Base-by-base conservation (phyloP, 495 filamentous ascomycete genomes). In the Lindgomyces ingoldianus region DNA sequence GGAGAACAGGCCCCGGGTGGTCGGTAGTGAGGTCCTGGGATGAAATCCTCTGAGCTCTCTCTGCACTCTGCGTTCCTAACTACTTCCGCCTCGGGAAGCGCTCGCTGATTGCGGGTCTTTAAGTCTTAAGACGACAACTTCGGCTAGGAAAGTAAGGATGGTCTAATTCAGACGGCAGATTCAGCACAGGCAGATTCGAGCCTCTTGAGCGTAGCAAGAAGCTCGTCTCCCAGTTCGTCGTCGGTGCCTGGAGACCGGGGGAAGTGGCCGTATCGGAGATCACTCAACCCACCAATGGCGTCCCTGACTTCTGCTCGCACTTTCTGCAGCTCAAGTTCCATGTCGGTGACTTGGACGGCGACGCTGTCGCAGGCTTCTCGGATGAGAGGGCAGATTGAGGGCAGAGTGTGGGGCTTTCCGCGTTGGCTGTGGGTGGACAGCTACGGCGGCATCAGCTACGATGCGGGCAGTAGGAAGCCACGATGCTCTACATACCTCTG, bases 211-310 rank as follows among this genome's bases (percentile, higher is more conserved):
- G 61, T 64, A 24, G 59, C 65, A 25, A 73, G 47, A 9, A 79
- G 75, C 47, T 89, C 88, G 22, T 84, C 79, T 29, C 87, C 76
- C 45, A 90, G 77, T 57, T 89, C 84, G 18, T 89, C 84, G 18
- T 84, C 81, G 24, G 80, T 76, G 2, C 84, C 76, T 25, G 83
- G 79, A 30, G 79, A 74, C 61, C 86, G 89, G 60, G 82, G 79
- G 64, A 91, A 81, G 55, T 86, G 87, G 36, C 91, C 90, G 69
- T 93, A 94, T 46, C 89, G 87, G 26, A 95, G 81, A 71, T 94
- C 91, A 71, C 90, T 93, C 77, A 96, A 74, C 47, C 84, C 84
- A 26, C 86, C 87, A 30, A 91, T 83, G 0, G 82, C 87, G 30
- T 80, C 77, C 59, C 81, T 80, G 46, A 92, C 81, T 36, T 86